Base-by-base conservation (phyloP, 352 stramenopile genomes). In the Hyaloperonospora arabidopsidis region DNA sequence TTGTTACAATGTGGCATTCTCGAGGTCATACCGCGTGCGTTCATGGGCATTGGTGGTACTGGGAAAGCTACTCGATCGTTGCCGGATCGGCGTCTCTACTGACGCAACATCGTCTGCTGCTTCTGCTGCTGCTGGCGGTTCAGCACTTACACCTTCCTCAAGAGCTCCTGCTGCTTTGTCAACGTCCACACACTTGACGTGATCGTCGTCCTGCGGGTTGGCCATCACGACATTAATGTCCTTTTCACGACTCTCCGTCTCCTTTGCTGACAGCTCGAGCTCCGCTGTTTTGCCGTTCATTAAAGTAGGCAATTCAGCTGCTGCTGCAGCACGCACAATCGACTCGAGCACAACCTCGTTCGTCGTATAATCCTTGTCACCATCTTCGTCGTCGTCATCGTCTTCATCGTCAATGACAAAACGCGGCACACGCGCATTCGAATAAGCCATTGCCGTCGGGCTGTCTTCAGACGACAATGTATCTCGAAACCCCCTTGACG, bases 391-490 rank as follows among this genome's bases (percentile, higher is more conserved):
- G 25, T 86, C 72, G 54, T 85, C 70, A 18, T 81, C 70, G 25
- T 86, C 76, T 28, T 89, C 78, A 38, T 87, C 77, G 50, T 89
- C 78, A 44, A 89, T 89, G 32, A 89, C 78, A 51, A 89, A 86
- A 28, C 71, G 75, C 17, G 78, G 78, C 10, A 69, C 64, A 15
- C 65, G 70, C 23, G 65, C 63, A 52, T 86, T 86, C n/a, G 70
- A 65, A 38, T 80, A 55, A 0, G 73, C 74, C 59, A 83, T 70
- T 10, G 74, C 73, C 34, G 74, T 82, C 28, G 76, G 72, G 18
- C 65, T 84, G 49, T 57, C 70, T 49, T 85, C 35, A 6, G 72
- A 76, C 32, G 57, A 67, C 10, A 67, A 77, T 22, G 80, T 63
- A 38, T 84, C 68, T 4, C 63, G 65, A 65, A 84, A 82, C 18